Evolutionary conservation across 192 early-diverging fungal species (phyloP), one percentile per base, ranked within the genome.

Genomic region (Dissophora ornata): DNA sequence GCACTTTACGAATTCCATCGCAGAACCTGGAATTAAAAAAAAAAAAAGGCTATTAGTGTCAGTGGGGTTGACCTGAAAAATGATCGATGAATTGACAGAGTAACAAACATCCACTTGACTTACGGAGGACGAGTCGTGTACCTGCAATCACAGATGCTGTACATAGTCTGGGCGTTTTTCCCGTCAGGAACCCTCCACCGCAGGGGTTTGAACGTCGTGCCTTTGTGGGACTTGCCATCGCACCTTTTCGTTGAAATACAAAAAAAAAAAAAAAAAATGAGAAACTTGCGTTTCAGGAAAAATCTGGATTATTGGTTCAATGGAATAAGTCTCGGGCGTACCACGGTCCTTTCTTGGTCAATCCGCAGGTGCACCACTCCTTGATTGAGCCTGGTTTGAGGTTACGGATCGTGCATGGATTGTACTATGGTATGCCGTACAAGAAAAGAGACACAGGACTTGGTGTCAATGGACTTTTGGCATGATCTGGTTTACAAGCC

Each of bases 281-380:
- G n/a, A n/a, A n/a, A n/a, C n/a, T n/a, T n/a, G n/a, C n/a, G n/a
- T n/a, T n/a, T n/a, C n/a, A n/a, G n/a, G n/a, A n/a, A n/a, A n/a
- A n/a, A n/a, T n/a, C n/a, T n/a, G n/a, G n/a, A n/a, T n/a, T n/a
- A n/a, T n/a, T n/a, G n/a, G n/a, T n/a, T n/a, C n/a, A n/a, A n/a
- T n/a, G n/a, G n/a, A n/a, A n/a, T n/a, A n/a, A n/a, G n/a, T n/a
- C n/a, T n/a, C n/a, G n/a, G n/a, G n/a, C n/a, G n/a, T 77, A 77
- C 73, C 73, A 77, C 32, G 65, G 64, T 2, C 73, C 73, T n/a
- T 67, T 77, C 44, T 77, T 77, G 25, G 73, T 77, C 24, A 77
- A 38, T 25, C 73, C 73, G 24, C 73, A 77, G 12, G 73, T 77
- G 30, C 73, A 77, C 59, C 59, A 77, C 32, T 77, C 73, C n/a